Evolutionary conservation across 1,284 basidiomycete species (phyloP), one percentile per base, ranked within the genome.

Genomic region (Vanrija sp.): DNA sequence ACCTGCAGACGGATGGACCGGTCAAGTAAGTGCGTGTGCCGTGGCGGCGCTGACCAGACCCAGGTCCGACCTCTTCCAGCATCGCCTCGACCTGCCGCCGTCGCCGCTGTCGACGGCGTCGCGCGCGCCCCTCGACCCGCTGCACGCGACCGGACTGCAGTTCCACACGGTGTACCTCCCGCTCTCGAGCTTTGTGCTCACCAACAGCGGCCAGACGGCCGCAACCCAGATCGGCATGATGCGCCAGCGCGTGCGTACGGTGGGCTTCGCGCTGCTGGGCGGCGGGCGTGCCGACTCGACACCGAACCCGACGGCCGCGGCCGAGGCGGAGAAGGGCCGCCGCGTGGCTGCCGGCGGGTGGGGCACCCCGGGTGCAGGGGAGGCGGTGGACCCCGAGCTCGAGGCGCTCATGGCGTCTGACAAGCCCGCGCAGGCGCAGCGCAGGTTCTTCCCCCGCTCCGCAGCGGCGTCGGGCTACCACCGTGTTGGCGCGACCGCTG

Each of bases 11-110:
- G 10, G 80, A 80, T 47, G 79, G 79, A 0, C 78, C 79, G 5
- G 75, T 79, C 15, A 69, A 72, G 62, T 75, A 48, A 66, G 69
- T 57, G 5, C 8, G 10, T 5, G 34, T 8, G 15, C 3, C 48
- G 14, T 3, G 19, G 19, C 16, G 29, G 18, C 18, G 5, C n/a
- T 58, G 23, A 55, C 43, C n/a, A n/a, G n/a, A n/a, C 1, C n/a
- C 25, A 75, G 74, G 44, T 78, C 76, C 38, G 80, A 81, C 61
- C 65, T 81, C n/a, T 81, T 76, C 63, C 80, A 81, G 65, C 79
- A 80, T 58, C 78, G 79, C 2, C 72, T 81, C 10, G 75, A 72
- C 23, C 65, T 80, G 25, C 73, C 74, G 1, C 61, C 71, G 0
- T 53, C 64, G 19, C 46, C 66, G 1, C 44, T 65, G 6, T 66